Conservation (phyloP, 495 filamentous ascomycete genomes). For the Apodospora peruviana region DNA sequence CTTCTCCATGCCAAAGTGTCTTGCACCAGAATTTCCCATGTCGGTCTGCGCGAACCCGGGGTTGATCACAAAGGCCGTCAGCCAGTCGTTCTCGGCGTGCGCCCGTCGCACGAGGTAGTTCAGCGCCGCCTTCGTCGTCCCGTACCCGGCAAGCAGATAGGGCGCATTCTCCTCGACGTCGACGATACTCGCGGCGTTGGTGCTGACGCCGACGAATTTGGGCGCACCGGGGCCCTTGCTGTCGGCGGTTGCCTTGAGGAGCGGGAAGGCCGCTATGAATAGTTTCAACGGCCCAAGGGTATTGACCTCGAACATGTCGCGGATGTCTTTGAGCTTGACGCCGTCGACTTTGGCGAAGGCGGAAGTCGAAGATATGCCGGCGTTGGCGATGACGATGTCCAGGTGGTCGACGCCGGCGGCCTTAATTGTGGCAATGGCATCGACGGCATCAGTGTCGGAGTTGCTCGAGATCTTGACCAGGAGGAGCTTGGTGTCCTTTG, state of each 20-base stretch:
- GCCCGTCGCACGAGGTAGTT: conserved; percentile 36
- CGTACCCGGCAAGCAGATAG: conserved; percentile 33
- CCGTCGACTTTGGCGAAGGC: conserved; percentile 2
- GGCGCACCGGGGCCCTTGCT: conserved; percentile 11
- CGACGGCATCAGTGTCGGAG: conserved; percentile 16
- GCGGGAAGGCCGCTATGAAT: conserved; percentile 32
- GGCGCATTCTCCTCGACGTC: conserved; percentile 2
- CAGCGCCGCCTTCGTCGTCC: conserved; percentile 30
- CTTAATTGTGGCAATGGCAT: conserved; percentile 10
- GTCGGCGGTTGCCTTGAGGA: conserved; percentile 23
- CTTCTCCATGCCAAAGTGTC: not conserved
- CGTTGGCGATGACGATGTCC: conserved; percentile 26
- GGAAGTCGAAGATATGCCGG: conserved; percentile 7
- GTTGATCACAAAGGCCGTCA: conserved; percentile 32
- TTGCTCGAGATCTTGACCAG: conserved; percentile 25
- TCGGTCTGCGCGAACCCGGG: conserved; percentile 11
- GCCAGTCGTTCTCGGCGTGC: conserved; percentile 29
- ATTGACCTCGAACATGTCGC: conserved; percentile 36
- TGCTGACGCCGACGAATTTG: conserved; percentile 29
- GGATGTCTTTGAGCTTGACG: conserved; percentile 20
- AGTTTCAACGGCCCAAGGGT: conserved; percentile 29
- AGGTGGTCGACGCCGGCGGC: conserved; percentile 18
- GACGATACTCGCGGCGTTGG: not conserved
- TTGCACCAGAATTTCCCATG: not conserved
- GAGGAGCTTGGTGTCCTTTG: conserved; percentile 14